Conservation (phyloP, 768 basidiomycete species). For the Chalciporus chontae region DNA sequence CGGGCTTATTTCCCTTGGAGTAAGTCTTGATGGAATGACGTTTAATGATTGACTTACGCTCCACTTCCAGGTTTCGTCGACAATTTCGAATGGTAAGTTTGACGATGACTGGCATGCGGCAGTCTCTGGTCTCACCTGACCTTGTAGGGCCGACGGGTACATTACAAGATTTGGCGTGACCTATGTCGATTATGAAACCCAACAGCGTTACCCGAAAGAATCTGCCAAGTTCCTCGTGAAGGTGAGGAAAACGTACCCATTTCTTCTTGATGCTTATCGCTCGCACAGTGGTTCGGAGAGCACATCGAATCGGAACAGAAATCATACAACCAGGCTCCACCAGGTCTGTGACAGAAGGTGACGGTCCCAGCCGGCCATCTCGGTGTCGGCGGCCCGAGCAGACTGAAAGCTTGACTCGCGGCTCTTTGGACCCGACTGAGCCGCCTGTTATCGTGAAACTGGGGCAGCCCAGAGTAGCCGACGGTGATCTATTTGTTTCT, state of each 20-base stretch:
- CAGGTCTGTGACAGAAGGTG: background rate
- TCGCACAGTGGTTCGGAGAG: slow-evolving; percentile 29
- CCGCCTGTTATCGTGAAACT: background rate
- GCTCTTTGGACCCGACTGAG: slow-evolving; percentile 1
- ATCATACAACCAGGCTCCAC: background rate
- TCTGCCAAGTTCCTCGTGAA: slow-evolving; percentile 55
- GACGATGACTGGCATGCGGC: background rate
- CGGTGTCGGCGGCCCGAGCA: background rate
- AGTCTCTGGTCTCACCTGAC: background rate
- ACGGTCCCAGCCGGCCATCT: background rate
- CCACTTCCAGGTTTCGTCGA: slow-evolving; percentile 54
- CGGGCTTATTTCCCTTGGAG: slow-evolving; percentile 68
- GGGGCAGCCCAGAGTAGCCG: background rate
- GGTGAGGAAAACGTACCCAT: slow-evolving; percentile 29
- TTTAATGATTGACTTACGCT: background rate
- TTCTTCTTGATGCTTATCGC: background rate
- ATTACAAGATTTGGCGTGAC: slow-evolving; percentile 66
- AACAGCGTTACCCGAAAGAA: slow-evolving; percentile 61
- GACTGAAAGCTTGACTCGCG: background rate
- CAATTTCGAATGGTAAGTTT: slow-evolving; percentile 60
- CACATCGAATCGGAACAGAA: slow-evolving; percentile 18
- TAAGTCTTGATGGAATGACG: slow-evolving; percentile 28
- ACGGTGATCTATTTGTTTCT: background rate
- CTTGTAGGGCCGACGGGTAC: slow-evolving; percentile 58
- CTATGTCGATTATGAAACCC: slow-evolving; percentile 68